Evolutionary conservation across 805 yeast genomes (phyloP).

Genomic region (Yarrowia sp.): DNA sequence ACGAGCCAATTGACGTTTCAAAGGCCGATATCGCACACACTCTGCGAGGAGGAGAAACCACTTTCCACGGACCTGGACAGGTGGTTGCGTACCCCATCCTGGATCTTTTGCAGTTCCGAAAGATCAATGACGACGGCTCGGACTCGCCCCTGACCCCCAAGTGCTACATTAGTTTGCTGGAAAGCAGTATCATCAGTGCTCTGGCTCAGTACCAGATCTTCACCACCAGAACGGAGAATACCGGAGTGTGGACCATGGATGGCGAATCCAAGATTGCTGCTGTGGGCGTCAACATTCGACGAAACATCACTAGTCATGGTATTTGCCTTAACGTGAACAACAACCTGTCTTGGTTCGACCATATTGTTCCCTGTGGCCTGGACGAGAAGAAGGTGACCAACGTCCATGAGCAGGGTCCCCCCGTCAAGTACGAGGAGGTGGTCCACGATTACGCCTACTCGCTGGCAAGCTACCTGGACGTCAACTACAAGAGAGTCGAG

Average conservation of each 20-base stretch:
- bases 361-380: slow-evolving; percentile 85
- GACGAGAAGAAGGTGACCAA: slow-evolving; percentile 66
- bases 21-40: slow-evolving; percentile 66
- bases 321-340: slow-evolving; percentile 80
- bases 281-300: slow-evolving; percentile 83
- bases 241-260: slow-evolving; percentile 84
- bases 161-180: slow-evolving; percentile 71
- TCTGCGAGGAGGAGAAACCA: slow-evolving; percentile 92
- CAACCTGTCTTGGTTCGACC: slow-evolving; percentile 72
- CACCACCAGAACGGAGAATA: slow-evolving; percentile 65
- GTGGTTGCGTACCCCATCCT: slow-evolving; percentile 81
- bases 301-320: slow-evolving; percentile 90
- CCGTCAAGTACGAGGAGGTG: slow-evolving; percentile 51
- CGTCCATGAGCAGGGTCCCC: slow-evolving; percentile 50
- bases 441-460: slow-evolving; percentile 56
- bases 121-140: slow-evolving; percentile 43
- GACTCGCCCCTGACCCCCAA: slow-evolving; percentile 49
- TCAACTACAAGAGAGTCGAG: slow-evolving; percentile 30
- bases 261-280: slow-evolving; percentile 74
- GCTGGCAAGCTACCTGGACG: slow-evolving; percentile 52
- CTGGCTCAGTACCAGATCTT: slow-evolving; percentile 54
- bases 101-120: slow-evolving; percentile 66
- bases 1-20: slow-evolving; percentile 51
- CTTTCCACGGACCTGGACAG: slow-evolving; percentile 98
- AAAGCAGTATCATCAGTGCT: slow-evolving; percentile 61